phyloP scores from a whole-genome alignment of 306 rosid species.

The Vigna reflexopilosa region DNA sequence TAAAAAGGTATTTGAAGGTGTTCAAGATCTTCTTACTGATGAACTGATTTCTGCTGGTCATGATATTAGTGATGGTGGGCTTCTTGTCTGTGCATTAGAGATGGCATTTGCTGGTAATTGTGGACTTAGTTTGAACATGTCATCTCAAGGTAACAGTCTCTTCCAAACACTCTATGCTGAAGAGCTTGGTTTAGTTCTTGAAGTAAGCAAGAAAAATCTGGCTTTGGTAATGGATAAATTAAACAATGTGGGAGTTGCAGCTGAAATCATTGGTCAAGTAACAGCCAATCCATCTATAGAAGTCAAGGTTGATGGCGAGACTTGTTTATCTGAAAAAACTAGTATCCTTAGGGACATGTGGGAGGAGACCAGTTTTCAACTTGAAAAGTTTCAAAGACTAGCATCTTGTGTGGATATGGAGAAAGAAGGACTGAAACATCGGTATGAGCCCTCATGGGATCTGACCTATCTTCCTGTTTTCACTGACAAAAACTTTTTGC shows the following conservation, averaged over 20 bases:
- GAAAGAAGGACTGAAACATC: slow-evolving; percentile 76
- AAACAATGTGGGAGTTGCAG: slow-evolving; percentile 54
- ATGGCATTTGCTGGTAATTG: slow-evolving; percentile 94
- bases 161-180: slow-evolving; percentile 79
- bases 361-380: slow-evolving; percentile 85
- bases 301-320: slow-evolving; percentile 70
- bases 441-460: slow-evolving; percentile 78
- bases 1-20: slow-evolving; percentile 78
- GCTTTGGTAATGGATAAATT: slow-evolving; percentile 58
- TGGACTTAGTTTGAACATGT: slow-evolving; percentile 67
- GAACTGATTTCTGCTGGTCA: slow-evolving; percentile 89
- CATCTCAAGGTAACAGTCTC: slow-evolving; percentile 66
- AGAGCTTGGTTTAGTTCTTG: slow-evolving; percentile 85
- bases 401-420: slow-evolving; percentile 82
- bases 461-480: slow-evolving; percentile 73
- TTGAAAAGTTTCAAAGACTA: slow-evolving; percentile 77
- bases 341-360: slow-evolving; percentile 75
- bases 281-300: slow-evolving; percentile 57
- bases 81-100: slow-evolving; percentile 79
- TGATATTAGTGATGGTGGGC: slow-evolving; percentile 95
- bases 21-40: slow-evolving; percentile 72
- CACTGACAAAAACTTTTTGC: slow-evolving; percentile 67
- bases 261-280: slow-evolving; percentile 71
- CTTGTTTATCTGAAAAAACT: slow-evolving; percentile 67
- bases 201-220: slow-evolving; percentile 75